These are phyloP conservation scores for Solanum paucissectum DNA, from an alignment of 257 asterid genomes.

Conservation along the genomic window DNA sequence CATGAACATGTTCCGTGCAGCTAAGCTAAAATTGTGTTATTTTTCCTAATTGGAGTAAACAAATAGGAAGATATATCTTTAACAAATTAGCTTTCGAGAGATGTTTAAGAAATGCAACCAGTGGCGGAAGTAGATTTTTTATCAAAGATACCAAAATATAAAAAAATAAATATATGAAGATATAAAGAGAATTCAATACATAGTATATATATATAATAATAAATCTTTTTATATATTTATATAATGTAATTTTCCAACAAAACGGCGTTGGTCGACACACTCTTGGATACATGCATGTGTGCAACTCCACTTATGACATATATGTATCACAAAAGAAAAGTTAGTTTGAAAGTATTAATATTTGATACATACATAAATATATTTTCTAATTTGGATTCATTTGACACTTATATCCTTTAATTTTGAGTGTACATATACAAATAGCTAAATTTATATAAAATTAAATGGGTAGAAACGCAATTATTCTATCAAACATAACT, in stretches of 20 bases:
- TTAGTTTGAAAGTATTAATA: no score
- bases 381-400: no score
- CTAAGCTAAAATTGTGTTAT: background rate
- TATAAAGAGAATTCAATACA: no score
- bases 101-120: background rate
- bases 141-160: background rate
- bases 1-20: background rate
- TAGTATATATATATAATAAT: no score
- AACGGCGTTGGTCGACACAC: fast-evolving
- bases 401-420: fast-evolving
- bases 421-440: fast-evolving
- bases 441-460: no score
- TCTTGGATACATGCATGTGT: background rate
- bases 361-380: no score
- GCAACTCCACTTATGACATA: background rate
- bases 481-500: no score
- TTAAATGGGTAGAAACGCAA: no score
- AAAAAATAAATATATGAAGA: background rate
- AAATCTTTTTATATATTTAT: no score
- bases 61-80: background rate
- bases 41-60: background rate
- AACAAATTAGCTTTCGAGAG: background rate
- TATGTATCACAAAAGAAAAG: background rate
- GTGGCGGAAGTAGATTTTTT: background rate
- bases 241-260: background rate